Conservation (phyloP, 352 stramenopile genomes). For the Detonula confervacea region DNA sequence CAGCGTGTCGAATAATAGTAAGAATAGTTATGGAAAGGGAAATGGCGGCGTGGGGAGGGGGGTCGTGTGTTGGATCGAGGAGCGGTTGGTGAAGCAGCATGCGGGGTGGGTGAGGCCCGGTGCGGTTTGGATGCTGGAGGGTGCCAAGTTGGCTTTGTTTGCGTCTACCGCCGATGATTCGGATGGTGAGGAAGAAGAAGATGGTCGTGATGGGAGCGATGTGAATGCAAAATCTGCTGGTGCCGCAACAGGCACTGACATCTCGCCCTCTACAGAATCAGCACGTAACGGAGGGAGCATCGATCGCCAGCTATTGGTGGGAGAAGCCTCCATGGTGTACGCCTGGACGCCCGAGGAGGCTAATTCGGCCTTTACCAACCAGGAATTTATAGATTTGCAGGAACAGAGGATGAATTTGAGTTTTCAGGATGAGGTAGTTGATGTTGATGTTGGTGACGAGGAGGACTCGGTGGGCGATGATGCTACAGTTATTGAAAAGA, state of each 20-base stretch:
- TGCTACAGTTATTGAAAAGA: not conserved
- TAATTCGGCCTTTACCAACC: conserved; percentile 30
- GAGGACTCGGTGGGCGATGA: not conserved
- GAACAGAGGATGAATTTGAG: conserved; percentile 29
- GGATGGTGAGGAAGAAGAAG: conserved; percentile 15
- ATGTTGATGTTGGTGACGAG: not conserved
- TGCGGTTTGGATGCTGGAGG: conserved; percentile 51
- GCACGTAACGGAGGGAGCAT: conserved; percentile 13
- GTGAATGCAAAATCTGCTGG: not conserved
- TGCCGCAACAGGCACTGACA: conserved; percentile 2
- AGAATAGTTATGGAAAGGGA: not conserved
- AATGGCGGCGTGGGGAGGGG: conserved; percentile 13
- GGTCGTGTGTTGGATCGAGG: conserved; percentile 48
- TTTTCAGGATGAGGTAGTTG: not conserved
- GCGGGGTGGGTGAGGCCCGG: conserved; percentile 36
- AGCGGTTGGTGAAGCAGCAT: conserved; percentile 49
- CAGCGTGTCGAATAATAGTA: not conserved
- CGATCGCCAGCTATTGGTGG: conserved; percentile 50
- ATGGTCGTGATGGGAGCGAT: too few species aligned
- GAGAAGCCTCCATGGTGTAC: conserved; percentile 44
- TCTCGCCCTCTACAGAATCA: conserved; percentile 28
- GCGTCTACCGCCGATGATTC: conserved; percentile 14
- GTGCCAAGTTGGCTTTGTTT: conserved; percentile 47
- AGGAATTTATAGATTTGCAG: conserved; percentile 38
- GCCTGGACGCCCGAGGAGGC: conserved; percentile 58